phyloP scores from a whole-genome alignment of 768 basidiomycete genomes.

The Coprinopsis cinerea region DNA sequence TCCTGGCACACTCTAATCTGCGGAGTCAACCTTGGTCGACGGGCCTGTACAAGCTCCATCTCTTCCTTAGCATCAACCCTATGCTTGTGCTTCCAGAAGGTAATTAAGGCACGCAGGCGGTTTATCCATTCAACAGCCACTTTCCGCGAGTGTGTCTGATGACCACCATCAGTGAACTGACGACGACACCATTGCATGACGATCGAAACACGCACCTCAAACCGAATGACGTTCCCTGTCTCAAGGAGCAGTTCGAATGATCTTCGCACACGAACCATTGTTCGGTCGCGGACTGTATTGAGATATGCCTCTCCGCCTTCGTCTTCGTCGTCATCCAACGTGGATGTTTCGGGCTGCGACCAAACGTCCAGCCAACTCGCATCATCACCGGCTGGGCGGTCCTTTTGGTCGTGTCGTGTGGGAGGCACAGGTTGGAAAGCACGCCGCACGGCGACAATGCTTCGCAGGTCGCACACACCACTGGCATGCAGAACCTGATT shows the following conservation, averaged over 20 bases:
- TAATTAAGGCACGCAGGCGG: constrained; percentile 58
- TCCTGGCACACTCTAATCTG: constrained; percentile 36
- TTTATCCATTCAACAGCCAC: constrained; percentile 84
- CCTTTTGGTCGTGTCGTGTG: constrained; percentile 29
- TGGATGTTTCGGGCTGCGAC: constrained; percentile 33
- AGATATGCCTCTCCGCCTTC: constrained; percentile 57
- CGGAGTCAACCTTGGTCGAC: constrained; percentile 56
- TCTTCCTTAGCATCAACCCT: constrained; percentile 70
- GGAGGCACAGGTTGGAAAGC: constrained; percentile 46
- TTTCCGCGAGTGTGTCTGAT: constrained; percentile 56
- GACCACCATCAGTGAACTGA: background rate
- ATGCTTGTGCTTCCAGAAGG: constrained; percentile 79
- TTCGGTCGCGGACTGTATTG: constrained; percentile 35
- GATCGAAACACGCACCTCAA: constrained; percentile 57
- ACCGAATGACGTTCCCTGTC: constrained; percentile 63
- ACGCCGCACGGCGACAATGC: constrained; percentile 57
- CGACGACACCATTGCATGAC: background rate
- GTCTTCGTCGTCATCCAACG: constrained; percentile 54
- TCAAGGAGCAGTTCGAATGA: constrained; percentile 74
- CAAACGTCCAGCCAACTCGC: constrained; percentile 24
- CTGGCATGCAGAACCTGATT: constrained; percentile 57
- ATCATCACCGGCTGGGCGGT: constrained; percentile 25
- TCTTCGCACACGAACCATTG: constrained; percentile 47
- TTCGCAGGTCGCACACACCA: constrained; percentile 71
- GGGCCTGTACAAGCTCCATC: constrained; percentile 69